Base-by-base conservation (phyloP, 805 yeast genomes). In the Yamadazyma akitaensis region DNA sequence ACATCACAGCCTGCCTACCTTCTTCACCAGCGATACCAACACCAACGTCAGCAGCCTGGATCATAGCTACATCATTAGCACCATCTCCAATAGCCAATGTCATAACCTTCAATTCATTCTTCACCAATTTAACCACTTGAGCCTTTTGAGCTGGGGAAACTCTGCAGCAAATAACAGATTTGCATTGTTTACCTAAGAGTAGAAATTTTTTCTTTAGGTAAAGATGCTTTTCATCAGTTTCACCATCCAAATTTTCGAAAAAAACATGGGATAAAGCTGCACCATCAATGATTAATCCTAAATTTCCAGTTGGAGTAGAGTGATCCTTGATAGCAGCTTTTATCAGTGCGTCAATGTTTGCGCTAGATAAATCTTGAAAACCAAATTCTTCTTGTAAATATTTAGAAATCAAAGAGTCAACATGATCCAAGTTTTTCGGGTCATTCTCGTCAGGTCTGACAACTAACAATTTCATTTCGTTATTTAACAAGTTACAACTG, bases 11-110 rank as follows among this genome's bases (percentile, higher is more conserved):
- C 59, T 85, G 91, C 43, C 94, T 68, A 49, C 95, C 95, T 67
- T 86, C 95, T 56, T 85, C 88, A 53, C 95, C 95, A 6, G 90
- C 92, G 58, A 86, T 85, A 53, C 95, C 95, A 33, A 87, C 84
- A 47, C 95, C 95, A 30, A 87, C 81, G 61, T 87, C 84, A 4
- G 95, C 92, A 30, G 88, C 85, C 58, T 85, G 92, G 51, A 86
- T 87, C 95, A 86, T 86, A 8, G 94, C 87, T 42, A 86, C 94
- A 62, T 86, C 95, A 59, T 86, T 86, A 21, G 94, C 88, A 52
- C 95, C 95, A 61, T 86, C 95, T 28, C 95, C 95, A 60, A 86
- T 81, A 0, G 92, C 88, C 47, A 86, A 71, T 0, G 94, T 85
- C 81, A 85, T 84, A 30, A 86, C 94, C 42, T 76, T 75, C 54